A percentile compares a stretch with the other conserved stretches of the same genome.
Evolutionary conservation across 2,329 filamentous ascomycete species (phyloP).

Genomic region (Fusarium sp.): DNA sequence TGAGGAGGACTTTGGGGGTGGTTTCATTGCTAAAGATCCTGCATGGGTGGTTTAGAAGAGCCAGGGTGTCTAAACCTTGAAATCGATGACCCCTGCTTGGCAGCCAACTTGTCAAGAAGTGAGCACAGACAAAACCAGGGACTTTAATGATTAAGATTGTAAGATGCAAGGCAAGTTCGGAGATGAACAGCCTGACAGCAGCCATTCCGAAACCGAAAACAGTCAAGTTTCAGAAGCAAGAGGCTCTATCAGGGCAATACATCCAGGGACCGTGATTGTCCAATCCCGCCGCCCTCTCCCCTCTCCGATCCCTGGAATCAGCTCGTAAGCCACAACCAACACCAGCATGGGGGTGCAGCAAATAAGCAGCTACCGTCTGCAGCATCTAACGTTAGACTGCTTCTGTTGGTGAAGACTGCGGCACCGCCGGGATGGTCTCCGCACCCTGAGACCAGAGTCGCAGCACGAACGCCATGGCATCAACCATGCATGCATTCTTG

Average conservation of each 20-base stretch:
- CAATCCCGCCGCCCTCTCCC: background rate
- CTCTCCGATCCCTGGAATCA: background rate
- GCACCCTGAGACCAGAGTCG: background rate
- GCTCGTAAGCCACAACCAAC: constrained; percentile 17
- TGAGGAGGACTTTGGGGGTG: background rate
- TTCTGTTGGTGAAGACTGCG: background rate
- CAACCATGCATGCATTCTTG: constrained; percentile 3
- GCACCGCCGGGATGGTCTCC: background rate
- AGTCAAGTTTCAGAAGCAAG: background rate
- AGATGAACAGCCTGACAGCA: background rate
- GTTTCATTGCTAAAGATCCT: constrained; percentile 27
- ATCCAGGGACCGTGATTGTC: background rate
- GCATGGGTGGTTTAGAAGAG: constrained; percentile 1
- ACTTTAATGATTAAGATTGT: background rate
- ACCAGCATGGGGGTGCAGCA: background rate
- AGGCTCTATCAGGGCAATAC: background rate
- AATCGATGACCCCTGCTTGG: background rate
- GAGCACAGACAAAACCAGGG: background rate
- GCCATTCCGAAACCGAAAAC: background rate
- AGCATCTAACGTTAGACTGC: background rate
- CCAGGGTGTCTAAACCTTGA: background rate
- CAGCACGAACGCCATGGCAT: background rate
- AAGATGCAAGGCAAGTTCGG: background rate
- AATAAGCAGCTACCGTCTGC: no score
- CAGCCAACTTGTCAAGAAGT: background rate